phyloP scores from a whole-genome alignment of 2,329 filamentous ascomycete species.

The Nannizzia gypsea region DNA sequence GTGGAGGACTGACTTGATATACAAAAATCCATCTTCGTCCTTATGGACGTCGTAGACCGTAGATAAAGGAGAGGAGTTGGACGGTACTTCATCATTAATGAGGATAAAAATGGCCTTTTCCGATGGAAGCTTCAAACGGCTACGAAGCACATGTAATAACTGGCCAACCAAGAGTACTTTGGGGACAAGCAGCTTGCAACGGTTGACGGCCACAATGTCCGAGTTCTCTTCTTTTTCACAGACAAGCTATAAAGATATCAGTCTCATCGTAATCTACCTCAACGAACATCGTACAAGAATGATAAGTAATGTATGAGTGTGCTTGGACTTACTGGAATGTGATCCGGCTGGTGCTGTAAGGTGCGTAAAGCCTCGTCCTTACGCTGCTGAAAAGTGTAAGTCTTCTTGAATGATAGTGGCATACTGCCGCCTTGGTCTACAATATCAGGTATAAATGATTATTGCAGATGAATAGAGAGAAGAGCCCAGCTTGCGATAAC shows the following conservation, averaged over 20 bases:
- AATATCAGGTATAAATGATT: too few species aligned
- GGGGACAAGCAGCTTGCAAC: slow-evolving; percentile 99
- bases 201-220: slow-evolving; percentile 98
- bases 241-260: slow-evolving; percentile 57
- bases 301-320: too few species aligned
- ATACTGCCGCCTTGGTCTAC: neutral
- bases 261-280: neutral
- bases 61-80: slow-evolving; percentile 95
- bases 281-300: neutral
- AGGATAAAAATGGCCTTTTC: slow-evolving; percentile 99
- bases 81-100: slow-evolving; percentile 93
- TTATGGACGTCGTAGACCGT: slow-evolving; percentile 99
- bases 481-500: too few species aligned
- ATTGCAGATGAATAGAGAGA: neutral
- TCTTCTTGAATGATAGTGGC: neutral
- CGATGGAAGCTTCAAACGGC: slow-evolving; percentile 97
- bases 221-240: slow-evolving; percentile 90
- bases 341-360: neutral
- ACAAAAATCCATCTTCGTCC: slow-evolving; percentile 76
- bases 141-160: slow-evolving; percentile 99
- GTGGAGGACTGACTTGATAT: slow-evolving; percentile 65
- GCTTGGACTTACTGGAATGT: neutral
- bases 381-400: neutral
- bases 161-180: slow-evolving; percentile 96
- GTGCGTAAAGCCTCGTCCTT: neutral